Conservation (phyloP, 1,284 basidiomycete genomes). For the Lentinula novae-zelandiae region DNA sequence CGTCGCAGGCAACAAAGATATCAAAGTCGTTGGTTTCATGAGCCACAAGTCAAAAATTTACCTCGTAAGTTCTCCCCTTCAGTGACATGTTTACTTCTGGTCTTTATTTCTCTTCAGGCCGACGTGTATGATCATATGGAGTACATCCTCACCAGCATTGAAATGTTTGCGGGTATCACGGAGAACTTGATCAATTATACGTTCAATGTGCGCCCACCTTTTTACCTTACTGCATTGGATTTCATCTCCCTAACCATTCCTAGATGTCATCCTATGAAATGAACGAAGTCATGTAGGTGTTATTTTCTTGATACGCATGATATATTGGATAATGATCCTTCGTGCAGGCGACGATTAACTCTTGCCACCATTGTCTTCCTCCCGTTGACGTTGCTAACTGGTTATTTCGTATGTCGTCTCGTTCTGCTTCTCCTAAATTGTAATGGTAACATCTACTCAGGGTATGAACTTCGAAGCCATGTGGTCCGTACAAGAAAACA, state of each 20-base stretch:
- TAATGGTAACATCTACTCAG: slow-evolving; percentile 24
- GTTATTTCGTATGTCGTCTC: slow-evolving; percentile 56
- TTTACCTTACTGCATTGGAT: not conserved
- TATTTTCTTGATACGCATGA: not conserved
- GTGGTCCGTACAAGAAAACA: slow-evolving; percentile 38
- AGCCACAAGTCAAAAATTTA: slow-evolving; percentile 69
- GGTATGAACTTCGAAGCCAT: slow-evolving; percentile 67
- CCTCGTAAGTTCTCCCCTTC: slow-evolving; percentile 36
- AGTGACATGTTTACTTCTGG: not conserved
- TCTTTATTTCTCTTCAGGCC: slow-evolving; percentile 34
- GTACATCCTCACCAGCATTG: slow-evolving; percentile 59
- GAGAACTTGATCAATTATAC: slow-evolving; percentile 72
- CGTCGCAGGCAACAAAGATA: slow-evolving; percentile 21
- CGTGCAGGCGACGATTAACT: slow-evolving; percentile 39
- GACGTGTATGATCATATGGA: slow-evolving; percentile 73
- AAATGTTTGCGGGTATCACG: slow-evolving; percentile 64
- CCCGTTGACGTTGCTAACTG: slow-evolving; percentile 65
- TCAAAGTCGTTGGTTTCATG: slow-evolving; percentile 57
- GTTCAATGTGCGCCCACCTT: slow-evolving; percentile 49
- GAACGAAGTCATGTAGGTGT: slow-evolving; percentile 62
- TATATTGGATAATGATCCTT: not conserved
- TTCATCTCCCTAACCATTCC: not conserved
- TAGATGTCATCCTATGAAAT: slow-evolving; percentile 68
- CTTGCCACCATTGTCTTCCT: slow-evolving; percentile 67
- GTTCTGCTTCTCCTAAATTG: not conserved